phyloP scores from a whole-genome alignment of 2,329 filamentous ascomycete species.

The Amauroascus verrucosus region DNA sequence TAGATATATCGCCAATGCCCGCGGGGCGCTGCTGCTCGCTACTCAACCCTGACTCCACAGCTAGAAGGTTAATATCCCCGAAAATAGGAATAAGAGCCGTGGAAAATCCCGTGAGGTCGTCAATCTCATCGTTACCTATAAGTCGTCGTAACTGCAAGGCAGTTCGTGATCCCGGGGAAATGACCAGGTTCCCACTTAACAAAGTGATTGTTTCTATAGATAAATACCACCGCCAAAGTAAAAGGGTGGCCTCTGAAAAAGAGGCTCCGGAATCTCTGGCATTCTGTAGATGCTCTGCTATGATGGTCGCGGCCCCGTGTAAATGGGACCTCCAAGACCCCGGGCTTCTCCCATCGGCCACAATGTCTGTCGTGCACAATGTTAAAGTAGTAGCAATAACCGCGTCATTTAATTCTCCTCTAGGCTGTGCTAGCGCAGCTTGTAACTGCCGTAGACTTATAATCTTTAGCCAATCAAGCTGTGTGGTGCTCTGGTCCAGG shows the following conservation, averaged over 20 bases:
- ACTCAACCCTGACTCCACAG: conserved; percentile 10
- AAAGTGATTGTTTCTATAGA: conserved; percentile 17
- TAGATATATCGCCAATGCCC: background rate
- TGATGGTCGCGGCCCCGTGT: conserved; percentile 16
- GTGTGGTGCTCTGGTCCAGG: conserved; percentile 32
- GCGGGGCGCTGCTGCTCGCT: background rate
- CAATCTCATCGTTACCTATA: conserved; percentile 15
- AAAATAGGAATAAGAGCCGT: conserved; percentile 16
- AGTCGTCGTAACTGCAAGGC: conserved; percentile 11
- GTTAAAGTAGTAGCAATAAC: conserved; percentile 16
- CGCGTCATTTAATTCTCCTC: conserved; percentile 11
- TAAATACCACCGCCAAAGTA: conserved; percentile 18
- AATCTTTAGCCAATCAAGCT: conserved; percentile 13
- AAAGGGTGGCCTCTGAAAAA: conserved; percentile 10
- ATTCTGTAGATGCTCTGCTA: conserved; percentile 15
- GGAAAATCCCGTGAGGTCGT: conserved; percentile 17
- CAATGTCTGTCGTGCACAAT: conserved; percentile 16
- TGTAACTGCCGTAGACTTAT: conserved; percentile 14
- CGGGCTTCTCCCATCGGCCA: conserved; percentile 15
- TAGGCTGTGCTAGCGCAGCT: conserved; percentile 11
- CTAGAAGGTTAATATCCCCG: conserved; percentile 15
- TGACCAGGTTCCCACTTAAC: conserved; percentile 15
- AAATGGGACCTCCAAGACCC: conserved; percentile 17
- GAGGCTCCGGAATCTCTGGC: background rate
- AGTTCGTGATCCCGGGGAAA: conserved; percentile 12